Conservation (phyloP, 2,329 filamentous ascomycete species). For the Teratosphaeria zuluensis region DNA sequence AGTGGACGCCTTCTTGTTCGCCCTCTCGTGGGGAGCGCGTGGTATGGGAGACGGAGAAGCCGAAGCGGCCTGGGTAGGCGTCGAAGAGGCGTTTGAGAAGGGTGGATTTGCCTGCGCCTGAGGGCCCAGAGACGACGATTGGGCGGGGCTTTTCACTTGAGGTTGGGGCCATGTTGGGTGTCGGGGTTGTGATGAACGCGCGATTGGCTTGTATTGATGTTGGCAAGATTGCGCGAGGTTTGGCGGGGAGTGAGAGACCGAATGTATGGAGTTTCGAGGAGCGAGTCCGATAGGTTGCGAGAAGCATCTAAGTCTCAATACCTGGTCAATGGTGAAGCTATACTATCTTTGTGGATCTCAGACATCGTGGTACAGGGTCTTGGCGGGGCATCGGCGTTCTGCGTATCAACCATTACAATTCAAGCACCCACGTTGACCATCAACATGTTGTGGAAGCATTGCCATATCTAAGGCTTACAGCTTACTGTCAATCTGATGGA, state of each 20-base stretch:
- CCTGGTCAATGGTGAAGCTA: neutral
- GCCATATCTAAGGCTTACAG: no score
- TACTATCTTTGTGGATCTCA: neutral
- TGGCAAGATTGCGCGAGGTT: neutral
- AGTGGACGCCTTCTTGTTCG: slow-evolving; percentile 68
- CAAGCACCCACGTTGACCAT: no score
- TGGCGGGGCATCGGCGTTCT: neutral
- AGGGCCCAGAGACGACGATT: slow-evolving; percentile 70
- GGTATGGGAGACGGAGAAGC: slow-evolving; percentile 56
- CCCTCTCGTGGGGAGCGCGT: slow-evolving; percentile 66
- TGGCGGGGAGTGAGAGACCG: neutral
- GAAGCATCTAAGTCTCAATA: neutral
- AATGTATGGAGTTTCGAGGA: neutral
- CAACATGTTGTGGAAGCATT: no score
- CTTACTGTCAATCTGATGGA: neutral
- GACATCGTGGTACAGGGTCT: neutral
- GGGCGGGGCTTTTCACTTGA: slow-evolving; percentile 38
- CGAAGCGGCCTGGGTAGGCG: slow-evolving; percentile 57
- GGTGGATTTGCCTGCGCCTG: slow-evolving; percentile 72
- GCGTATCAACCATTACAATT: no score
- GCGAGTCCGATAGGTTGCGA: neutral
- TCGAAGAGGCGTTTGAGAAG: slow-evolving; percentile 64
- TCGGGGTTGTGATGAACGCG: neutral
- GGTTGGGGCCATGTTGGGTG: neutral
- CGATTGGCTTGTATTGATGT: neutral